Conservation (phyloP, 2,329 filamentous ascomycete species). For the Orbilia quercus region DNA sequence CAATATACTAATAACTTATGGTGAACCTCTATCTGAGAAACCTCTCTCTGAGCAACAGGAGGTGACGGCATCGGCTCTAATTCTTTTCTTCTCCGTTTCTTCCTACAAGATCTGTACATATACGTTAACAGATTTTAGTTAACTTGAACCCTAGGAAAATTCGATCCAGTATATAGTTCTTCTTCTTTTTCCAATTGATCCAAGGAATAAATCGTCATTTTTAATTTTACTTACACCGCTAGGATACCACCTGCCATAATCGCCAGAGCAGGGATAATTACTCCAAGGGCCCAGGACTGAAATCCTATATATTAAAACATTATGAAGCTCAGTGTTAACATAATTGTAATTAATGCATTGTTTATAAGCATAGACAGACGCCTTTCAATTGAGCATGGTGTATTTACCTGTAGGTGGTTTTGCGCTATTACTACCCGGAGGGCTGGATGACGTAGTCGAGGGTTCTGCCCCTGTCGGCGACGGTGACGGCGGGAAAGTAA, state of each 20-base stretch:
- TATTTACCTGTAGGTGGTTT: conserved; percentile 9
- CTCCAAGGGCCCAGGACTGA: background rate
- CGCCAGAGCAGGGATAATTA: conserved; percentile 1
- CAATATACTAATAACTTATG: background rate
- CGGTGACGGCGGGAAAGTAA: no score
- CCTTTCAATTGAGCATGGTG: background rate
- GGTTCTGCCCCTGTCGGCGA: no score
- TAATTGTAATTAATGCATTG: no score
- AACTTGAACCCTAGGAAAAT: no score
- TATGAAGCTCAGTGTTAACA: no score
- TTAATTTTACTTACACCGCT: background rate
- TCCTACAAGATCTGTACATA: background rate
- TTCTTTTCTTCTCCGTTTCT: background rate
- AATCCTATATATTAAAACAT: conserved; percentile 4
- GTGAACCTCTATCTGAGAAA: background rate
- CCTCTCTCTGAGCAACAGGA: background rate
- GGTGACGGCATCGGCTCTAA: background rate
- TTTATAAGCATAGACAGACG: conserved; percentile 1
- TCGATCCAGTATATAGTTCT: no score
- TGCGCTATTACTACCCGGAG: background rate
- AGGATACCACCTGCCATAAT: background rate
- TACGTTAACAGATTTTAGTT: background rate
- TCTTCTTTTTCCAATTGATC: no score
- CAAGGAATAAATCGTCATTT: background rate
- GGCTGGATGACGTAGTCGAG: no score